Evolutionary conservation across 345 rosid genomes (phyloP), one percentile per base, ranked within the genome.

Genomic region (Gossypium sturtianum): DNA sequence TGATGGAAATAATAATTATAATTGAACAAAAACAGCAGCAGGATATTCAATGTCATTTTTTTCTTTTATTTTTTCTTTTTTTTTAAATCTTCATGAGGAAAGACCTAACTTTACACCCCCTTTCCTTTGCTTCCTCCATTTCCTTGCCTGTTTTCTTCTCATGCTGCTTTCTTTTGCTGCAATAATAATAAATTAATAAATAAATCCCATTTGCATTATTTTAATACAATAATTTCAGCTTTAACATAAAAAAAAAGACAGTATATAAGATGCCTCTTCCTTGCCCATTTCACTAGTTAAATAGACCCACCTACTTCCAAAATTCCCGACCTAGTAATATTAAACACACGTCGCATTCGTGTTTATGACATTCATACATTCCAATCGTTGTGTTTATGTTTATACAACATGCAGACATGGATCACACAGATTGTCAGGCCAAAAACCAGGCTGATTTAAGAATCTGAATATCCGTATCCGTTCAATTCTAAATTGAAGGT

Each of bases 141-240:
- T 9, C 61, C 66, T 51, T 54, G 69, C 63, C 15, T 52, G 9
- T 63, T 61, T 80, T 44, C 52, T 56, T 65, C 81, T 85, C 83
- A 89, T 49, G 90, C 81, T 72, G 89, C 80, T 69, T 89, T 89
- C 81, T 22, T 75, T 82, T 87, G 88, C 89, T 89, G 90, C 78
- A 17, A 78, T 34, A 71, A 53, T 3, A 20, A 34, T 34, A 34
- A 34, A 34, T 34, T 4, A 12, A 79, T 11, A 49, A 12, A 49
- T 3, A 49, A 80, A 73, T 25, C 63, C 72, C 71, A 29, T 34
- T 34, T 16, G 59, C 23, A 54, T 54, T 54, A 54, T 54, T 19
- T 53, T 53, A 19, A 22, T 20, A 22, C 12, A 57, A 22, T 57
- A 20, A 20, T 9, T 57, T 11, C 61, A 57, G 56, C n/a, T 51